Base-by-base conservation (phyloP, 2,329 filamentous ascomycete species). In the Diaporthe nobilis region DNA sequence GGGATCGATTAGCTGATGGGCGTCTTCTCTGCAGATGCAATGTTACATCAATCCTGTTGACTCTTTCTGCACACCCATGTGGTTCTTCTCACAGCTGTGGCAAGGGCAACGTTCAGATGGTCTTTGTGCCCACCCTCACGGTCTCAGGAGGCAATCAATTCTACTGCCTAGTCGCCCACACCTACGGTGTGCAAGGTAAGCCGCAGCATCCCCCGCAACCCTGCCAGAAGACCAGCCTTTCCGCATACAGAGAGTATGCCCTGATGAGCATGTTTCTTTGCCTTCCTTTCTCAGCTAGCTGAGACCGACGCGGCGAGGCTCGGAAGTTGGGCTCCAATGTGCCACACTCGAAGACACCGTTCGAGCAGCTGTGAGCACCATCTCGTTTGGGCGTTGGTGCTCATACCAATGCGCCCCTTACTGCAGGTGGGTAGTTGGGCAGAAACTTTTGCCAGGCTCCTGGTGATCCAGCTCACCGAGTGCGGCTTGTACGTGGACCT, bases 31-130 rank as follows among this genome's bases (percentile, higher is more conserved):
- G 71, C 53, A 70, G 53, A 44, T 73, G 74, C 70, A 75, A 73
- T 75, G 58, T 75, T 61, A 65, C 73, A 72, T 60, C 44, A 47
- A 75, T 20, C 67, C 20, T n/a, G n/a, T 28, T 22, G 73, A 28
- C 47, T 34, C 44, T 34, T 39, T 53, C 20, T 55, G 49, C 34
- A 25, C 20, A 34, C 44, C 55, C 44, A 34, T 44, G 47, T 49
- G 57, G 57, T 28, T 55, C 13, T 49, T 39, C 49, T 42, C 65
- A 55, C 65, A 42, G 20, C 65, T 55, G 49, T 55, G 65, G 49
- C 65, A 42, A 42, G 49, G 55, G 49, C 49, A 42, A 55, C 49
- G 49, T 70, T 55, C 49, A 70, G 34, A 31, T 70, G 34, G 65
- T 42, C 65, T 34, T 42, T 55, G 65, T 70, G 65, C n/a, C 31